Base-by-base conservation (phyloP, 805 yeast genomes). In the Cyberlindnera samutprakarnensis region DNA sequence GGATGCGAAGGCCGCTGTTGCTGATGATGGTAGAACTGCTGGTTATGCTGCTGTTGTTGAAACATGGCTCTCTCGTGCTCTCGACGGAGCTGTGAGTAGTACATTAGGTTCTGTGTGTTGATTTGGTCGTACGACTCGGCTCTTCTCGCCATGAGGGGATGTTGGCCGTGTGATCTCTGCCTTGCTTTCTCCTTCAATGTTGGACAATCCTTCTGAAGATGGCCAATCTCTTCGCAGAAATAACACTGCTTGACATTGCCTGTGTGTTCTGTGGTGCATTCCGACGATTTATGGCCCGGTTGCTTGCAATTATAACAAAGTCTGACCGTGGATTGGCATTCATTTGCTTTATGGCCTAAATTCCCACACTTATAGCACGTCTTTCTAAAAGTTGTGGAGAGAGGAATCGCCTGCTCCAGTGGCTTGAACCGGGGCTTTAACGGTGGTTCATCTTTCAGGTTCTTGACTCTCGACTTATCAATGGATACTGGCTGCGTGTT, bases 361-460 rank as follows among this genome's bases (percentile, higher is more conserved):
- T 53, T 46, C 2, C 57, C 56, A 38, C 58, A 53, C 14, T 46
- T 43, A 28, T 46, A 54, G 30, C 59, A 54, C 0, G 58, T 52
- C 18, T 44, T 43, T 32, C 45, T 49, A 42, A 54, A 52, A n/a
- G 13, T 23, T 23, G 25, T 12, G 25, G 13, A n/a, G 15, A 8
- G 8, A 23, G 13, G 25, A 23, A n/a, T 12, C 25, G 12, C 25
- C 15, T 23, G 15, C 8, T 13, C 12, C 10, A n/a, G 14, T 23
- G 25, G 25, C 25, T n/a, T 7, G 8, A 23, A 8, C n/a, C n/a
- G n/a, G n/a, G n/a, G n/a, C n/a, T n/a, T n/a, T n/a, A n/a, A n/a
- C n/a, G n/a, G n/a, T n/a, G n/a, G n/a, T n/a, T n/a, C n/a, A n/a
- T n/a, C n/a, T n/a, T n/a, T n/a, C n/a, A n/a, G n/a, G n/a, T n/a